Percentiles rank a stretch among this genome's conserved stretches.
These are phyloP conservation scores for Entonaema liquescens DNA, from an alignment of 495 filamentous ascomycete genomes.

Conservation along the genomic window DNA sequence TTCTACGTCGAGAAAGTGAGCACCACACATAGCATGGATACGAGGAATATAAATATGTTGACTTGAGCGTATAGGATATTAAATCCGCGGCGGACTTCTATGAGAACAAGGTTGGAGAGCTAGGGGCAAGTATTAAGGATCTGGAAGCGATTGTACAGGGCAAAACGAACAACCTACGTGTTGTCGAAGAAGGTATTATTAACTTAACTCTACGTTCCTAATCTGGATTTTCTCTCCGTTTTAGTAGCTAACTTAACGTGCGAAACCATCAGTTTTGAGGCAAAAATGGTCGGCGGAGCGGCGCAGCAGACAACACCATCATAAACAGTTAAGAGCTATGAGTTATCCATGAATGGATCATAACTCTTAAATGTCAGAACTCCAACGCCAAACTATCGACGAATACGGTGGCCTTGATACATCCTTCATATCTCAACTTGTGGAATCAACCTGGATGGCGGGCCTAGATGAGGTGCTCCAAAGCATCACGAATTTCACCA, in stretches of 20 bases:
- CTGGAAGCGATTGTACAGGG: constrained; percentile 85
- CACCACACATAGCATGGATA: background rate
- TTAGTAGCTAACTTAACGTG: constrained; percentile 2
- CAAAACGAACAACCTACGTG: constrained; percentile 82
- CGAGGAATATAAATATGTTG: background rate
- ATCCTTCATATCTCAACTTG: background rate
- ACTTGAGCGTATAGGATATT: constrained; percentile 57
- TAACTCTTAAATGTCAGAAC: constrained; percentile 6
- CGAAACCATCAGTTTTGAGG: constrained; percentile 57
- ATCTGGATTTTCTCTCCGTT: background rate
- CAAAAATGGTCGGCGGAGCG: constrained; percentile 61
- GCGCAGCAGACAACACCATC: constrained; percentile 29
- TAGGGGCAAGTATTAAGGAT: constrained; percentile 80
- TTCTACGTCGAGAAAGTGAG: constrained; percentile 94
- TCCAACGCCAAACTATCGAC: constrained; percentile 6
- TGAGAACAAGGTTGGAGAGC: constrained; percentile 79
- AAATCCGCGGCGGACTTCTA: constrained; percentile 87
- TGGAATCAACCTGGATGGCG: background rate
- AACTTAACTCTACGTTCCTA: background rate
- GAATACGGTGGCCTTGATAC: constrained; percentile 2
- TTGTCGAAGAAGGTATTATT: constrained; percentile 85
- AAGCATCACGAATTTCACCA: constrained; percentile 34
- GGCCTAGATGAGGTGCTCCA: constrained; percentile 28
- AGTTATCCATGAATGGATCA: constrained; percentile 34
- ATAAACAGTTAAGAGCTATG: constrained; percentile 31